A percentile compares a stretch with the other conserved stretches of the same genome.
These are phyloP conservation scores for Phytophthora sp. DNA, from an alignment of 352 stramenopile species.

Conservation along the genomic window DNA sequence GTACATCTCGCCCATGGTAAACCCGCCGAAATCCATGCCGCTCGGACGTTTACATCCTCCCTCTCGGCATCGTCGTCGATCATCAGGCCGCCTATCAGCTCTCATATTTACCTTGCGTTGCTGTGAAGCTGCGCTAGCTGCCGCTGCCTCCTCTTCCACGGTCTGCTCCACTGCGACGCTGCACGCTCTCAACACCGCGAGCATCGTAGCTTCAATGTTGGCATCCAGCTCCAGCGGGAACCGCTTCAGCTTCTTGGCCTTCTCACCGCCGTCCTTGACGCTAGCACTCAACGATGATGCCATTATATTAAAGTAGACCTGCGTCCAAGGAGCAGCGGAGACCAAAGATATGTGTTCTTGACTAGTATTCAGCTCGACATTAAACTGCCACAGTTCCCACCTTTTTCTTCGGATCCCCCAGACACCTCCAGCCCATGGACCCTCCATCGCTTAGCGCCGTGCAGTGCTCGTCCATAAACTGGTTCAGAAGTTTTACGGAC, in stretches of 20 bases:
- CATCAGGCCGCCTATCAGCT: slow-evolving; percentile 6
- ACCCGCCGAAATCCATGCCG: slow-evolving; percentile 64
- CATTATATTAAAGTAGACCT: slow-evolving; percentile 51
- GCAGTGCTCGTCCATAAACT: slow-evolving; percentile 69
- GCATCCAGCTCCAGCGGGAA: slow-evolving; percentile 52
- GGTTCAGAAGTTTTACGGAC: slow-evolving; percentile 74
- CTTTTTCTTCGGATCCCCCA: slow-evolving; percentile 22
- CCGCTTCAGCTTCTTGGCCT: slow-evolving; percentile 41
- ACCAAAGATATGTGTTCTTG: no score
- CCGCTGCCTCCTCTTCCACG: slow-evolving; percentile 3
- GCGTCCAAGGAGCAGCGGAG: not conserved
- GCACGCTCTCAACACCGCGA: slow-evolving; percentile 55
- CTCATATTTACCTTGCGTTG: slow-evolving; percentile 11
- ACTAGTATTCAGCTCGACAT: no score
- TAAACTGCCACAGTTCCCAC: slow-evolving; percentile 1
- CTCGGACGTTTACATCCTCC: slow-evolving; percentile 9
- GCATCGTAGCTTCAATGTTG: slow-evolving; percentile 61
- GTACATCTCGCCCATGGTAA: slow-evolving; percentile 55
- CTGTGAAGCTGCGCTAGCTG: not conserved
- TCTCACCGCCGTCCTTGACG: not conserved
- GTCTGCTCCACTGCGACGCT: slow-evolving; percentile 38
- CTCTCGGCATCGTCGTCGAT: slow-evolving; percentile 12
- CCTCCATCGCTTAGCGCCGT: slow-evolving; percentile 14
- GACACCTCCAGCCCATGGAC: slow-evolving; percentile 14
- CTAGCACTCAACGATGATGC: slow-evolving; percentile 17